Evolutionary conservation across 1,139 yeast species (phyloP), one percentile per base, ranked within the genome.

Genomic region (Candida buenavistaensis): DNA sequence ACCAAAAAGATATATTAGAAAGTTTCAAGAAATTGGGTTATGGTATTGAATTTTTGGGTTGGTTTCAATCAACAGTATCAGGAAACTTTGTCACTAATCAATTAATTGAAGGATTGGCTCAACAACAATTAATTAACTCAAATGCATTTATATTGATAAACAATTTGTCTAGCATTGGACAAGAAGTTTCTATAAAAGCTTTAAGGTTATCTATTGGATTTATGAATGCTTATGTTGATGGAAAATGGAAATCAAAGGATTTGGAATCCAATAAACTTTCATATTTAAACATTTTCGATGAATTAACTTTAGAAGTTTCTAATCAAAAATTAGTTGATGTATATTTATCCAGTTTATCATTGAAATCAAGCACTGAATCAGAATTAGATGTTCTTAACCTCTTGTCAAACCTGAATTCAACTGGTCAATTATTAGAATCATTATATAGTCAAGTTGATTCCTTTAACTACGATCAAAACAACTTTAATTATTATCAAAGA

Each of bases 401-500:
- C 47, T 57, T 68, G 26, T 64, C 74, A 21, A 68, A 68, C 54
- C 72, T 68, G 40, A 64, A 64, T 46, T 67, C 65, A 41, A 68
- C 73, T 30, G 64, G 73, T 15, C 74, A 69, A 50, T 64, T 70
- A 49, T 75, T 83, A 44, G 95, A 86, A 55, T 76, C 78, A 30
- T 71, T 88, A 50, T 75, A 82, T 53, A 84, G 82, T 39, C 80
- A 88, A 36, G 76, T 85, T 30, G 95, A 88, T 57, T 80, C 83
- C 32, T 81, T 80, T 66, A 82, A 82, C 64, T 82, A 82, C 54
- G 94, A 85, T 54, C 87, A 85, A 57, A 82, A 84, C 49, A 85
- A 82, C 62, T 82, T 83, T 69, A 85, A 85, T 66, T 82, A 81
- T 59, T 87, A 80, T 67, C 95, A 85, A 64, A 80, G 95, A 66